Evolutionary conservation across 345 rosid genomes (phyloP).

Genomic region (Hibiscus syriacus): DNA sequence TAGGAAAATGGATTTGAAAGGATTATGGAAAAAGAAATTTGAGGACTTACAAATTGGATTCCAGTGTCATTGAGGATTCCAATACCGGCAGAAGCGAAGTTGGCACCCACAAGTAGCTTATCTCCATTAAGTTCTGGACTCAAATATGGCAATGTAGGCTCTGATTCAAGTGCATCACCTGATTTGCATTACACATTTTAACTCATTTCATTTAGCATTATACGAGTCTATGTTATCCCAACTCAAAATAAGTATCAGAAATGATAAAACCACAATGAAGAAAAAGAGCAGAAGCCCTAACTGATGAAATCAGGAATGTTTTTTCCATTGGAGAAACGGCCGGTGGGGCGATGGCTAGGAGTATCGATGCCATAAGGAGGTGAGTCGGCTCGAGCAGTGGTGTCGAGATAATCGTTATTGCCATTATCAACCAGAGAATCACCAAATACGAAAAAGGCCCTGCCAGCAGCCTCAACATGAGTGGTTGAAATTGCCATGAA

Average conservation of each 20-base stretch:
- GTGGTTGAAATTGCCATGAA: neutral
- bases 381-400: conserved; percentile 73
- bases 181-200: neutral
- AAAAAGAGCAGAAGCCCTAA: conserved; percentile 9
- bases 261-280: neutral
- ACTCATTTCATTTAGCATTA: neutral
- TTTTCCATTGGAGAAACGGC: conserved; percentile 84
- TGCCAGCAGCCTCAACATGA: conserved; percentile 36
- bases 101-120: conserved; percentile 72
- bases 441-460: conserved; percentile 69
- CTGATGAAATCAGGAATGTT: conserved; percentile 81
- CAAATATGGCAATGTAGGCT: conserved; percentile 66
- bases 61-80: conserved; percentile 89
- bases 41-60: conserved; percentile 53
- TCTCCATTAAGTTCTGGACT: conserved; percentile 59
- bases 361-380: conserved; percentile 72
- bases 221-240: no score
- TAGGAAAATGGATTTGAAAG: no score
- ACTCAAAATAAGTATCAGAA: neutral
- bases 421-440: conserved; percentile 87
- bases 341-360: conserved; percentile 59
- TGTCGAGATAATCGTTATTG: conserved; percentile 69
- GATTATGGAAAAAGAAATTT: no score
- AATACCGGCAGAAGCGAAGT: conserved; percentile 88
- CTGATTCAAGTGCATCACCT: conserved; percentile 62